A percentile compares a stretch with the other conserved stretches of the same genome.
Conservation (phyloP, 176 grass and related monocot genomes). For the Olyra latifolia region DNA sequence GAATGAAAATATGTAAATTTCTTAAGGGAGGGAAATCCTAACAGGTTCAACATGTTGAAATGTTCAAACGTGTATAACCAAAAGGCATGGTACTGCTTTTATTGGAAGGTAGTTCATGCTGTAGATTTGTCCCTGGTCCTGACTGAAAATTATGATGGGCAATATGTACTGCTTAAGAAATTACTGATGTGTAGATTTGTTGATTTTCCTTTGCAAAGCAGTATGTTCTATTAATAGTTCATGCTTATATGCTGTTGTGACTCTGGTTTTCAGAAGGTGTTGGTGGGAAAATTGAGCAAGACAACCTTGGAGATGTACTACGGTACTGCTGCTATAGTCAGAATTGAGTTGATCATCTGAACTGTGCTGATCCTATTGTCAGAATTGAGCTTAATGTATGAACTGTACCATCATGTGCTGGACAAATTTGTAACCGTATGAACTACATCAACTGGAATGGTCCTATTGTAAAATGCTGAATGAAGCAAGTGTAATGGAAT, state of each 20-base stretch:
- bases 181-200: slow-evolving; percentile 3
- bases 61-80: not conserved
- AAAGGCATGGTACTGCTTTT: not conserved
- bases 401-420: too few species aligned
- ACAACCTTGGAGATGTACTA: slow-evolving; percentile 47
- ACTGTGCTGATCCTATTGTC: too few species aligned
- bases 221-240: not conserved
- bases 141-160: too few species aligned
- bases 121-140: too few species aligned
- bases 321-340: too few species aligned
- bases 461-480: too few species aligned
- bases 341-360: too few species aligned
- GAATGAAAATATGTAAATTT: not conserved
- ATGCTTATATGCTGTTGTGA: too few species aligned
- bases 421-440: too few species aligned
- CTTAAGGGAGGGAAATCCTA: not conserved
- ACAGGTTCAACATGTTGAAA: not conserved
- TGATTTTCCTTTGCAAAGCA: not conserved
- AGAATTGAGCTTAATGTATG: too few species aligned
- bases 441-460: too few species aligned
- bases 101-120: not conserved
- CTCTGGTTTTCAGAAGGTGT: slow-evolving; percentile 39
- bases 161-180: not conserved
- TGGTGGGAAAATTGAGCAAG: slow-evolving; percentile 44
- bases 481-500: too few species aligned